Base-by-base conservation (phyloP, 257 asterid species). In the Salvia miltiorrhiza region DNA sequence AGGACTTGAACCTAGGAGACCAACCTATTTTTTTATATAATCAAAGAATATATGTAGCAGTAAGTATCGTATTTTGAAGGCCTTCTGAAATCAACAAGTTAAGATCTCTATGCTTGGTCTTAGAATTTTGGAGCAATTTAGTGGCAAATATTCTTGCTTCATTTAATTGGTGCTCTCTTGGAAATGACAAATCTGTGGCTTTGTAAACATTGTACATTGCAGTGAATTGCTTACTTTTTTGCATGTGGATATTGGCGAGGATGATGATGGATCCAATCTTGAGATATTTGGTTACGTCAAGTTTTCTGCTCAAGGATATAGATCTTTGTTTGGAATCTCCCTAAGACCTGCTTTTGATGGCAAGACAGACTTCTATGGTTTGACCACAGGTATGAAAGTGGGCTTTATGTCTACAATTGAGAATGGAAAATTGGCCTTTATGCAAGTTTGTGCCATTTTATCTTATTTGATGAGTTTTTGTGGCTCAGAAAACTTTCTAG, bases 311-410 rank as follows among this genome's bases (percentile, higher is more conserved):
- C 92, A 82, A 74, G 91, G 88, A 67, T 56, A 64, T 71, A 76
- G 77, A 69, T 88, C 96, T 20, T 75, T 90, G 85, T 87, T 96
- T 48, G 99, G 99, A 62, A 78, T 93, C 77, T 85, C 92, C 12
- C 72, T 93, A 16, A 86, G 39, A 45, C 86, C 97, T 32, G 99
- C 97, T 77, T 74, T 96, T 44, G 95, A 90, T 75, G 99, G 96
- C 35, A 88, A 84, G 73, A 71, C 76, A 5, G 97, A 88, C 40
- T 93, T 93, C 78, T 93, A 84, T 62, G 97, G 86, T 85, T 76
- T 47, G 96, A 85, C 58, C 96, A 88, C 93, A 90, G 92, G 95
- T 88, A 81, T 73, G 81, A 79, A 7, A 90, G 90, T 69, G 96
- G 96, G 69, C 77, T 70, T 71, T 88, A 90, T 76, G 66, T 86